Conservation (phyloP, 495 filamentous ascomycete genomes). For the Parathielavia hyrcaniae region DNA sequence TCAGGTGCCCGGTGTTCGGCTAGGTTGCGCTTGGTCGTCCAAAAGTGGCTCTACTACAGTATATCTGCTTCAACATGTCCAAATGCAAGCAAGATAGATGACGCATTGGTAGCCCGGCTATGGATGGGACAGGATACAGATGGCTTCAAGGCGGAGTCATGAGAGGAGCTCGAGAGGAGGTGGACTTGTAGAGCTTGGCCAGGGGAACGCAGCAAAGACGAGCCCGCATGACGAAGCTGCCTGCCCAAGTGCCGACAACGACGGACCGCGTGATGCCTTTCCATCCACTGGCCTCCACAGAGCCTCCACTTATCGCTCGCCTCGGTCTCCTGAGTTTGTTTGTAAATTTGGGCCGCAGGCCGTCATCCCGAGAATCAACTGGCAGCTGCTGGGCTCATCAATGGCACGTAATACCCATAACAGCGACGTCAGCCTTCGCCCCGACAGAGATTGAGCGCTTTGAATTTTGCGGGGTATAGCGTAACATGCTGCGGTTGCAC, state of each 20-base stretch:
- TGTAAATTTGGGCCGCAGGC: not conserved
- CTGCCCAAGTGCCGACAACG: constrained; percentile 17
- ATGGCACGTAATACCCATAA: not conserved
- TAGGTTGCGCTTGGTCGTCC: no score
- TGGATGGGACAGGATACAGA: not conserved
- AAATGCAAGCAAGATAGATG: not conserved
- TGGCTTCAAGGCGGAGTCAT: no score
- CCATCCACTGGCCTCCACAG: constrained; percentile 23
- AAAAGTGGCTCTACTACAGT: no score
- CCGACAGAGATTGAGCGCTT: not conserved
- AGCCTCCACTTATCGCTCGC: not conserved
- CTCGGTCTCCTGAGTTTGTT: not conserved
- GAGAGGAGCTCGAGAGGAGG: no score
- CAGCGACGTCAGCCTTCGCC: constrained; percentile 9
- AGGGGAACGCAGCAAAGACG: constrained; percentile 5
- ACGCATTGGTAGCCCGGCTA: not conserved
- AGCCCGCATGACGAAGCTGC: constrained; percentile 17
- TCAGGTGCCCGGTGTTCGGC: no score
- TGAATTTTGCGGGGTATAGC: constrained; percentile 8
- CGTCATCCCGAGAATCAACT: not conserved
- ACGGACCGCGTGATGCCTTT: constrained; percentile 30
- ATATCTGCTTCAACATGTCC: not conserved
- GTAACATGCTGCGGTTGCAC: constrained; percentile 23
- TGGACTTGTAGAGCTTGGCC: not conserved
- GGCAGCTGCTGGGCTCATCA: not conserved